A percentile compares a stretch with the other conserved stretches of the same genome.
These are phyloP conservation scores for Punica granatum DNA, from an alignment of 345 rosid genomes.

Conservation along the genomic window DNA sequence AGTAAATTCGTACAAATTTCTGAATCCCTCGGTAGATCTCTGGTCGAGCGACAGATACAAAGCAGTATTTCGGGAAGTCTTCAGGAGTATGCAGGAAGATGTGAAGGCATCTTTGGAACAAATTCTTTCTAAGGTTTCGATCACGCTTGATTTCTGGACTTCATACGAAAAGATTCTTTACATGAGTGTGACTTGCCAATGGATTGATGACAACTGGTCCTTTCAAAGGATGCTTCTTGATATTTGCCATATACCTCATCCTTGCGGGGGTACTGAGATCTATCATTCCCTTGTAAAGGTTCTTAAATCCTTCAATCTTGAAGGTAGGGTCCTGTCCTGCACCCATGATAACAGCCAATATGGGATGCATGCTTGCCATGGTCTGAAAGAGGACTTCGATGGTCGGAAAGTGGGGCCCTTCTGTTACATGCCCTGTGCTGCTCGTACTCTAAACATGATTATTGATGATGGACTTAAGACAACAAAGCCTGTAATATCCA, in stretches of 20 bases:
- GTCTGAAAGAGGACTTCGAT: constrained; percentile 68
- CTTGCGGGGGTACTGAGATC: constrained; percentile 62
- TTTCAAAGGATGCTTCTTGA: constrained; percentile 67
- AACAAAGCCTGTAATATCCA: constrained; percentile 62
- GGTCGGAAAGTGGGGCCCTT: constrained; percentile 66
- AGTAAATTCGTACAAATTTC: constrained; percentile 70
- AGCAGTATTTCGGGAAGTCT: constrained; percentile 58
- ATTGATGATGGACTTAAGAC: constrained; percentile 77
- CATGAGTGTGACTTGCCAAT: constrained; percentile 80
- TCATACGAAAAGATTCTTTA: constrained; percentile 64
- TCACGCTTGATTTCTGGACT: constrained; percentile 74
- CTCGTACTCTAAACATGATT: constrained; percentile 61
- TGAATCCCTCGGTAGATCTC: constrained; percentile 65
- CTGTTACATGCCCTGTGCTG: constrained; percentile 89
- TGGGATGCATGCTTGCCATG: constrained; percentile 72
- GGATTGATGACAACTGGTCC: constrained; percentile 84
- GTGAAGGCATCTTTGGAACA: constrained; percentile 57
- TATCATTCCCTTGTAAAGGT: constrained; percentile 50
- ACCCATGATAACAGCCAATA: constrained; percentile 86
- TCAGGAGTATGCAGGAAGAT: constrained; percentile 89
- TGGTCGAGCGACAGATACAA: constrained; percentile 74
- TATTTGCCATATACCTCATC: constrained; percentile 68
- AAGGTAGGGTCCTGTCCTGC: constrained; percentile 65
- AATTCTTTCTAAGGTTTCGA: constrained; percentile 65
- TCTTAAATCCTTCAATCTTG: constrained; percentile 62